Evolutionary conservation across 1,284 basidiomycete species (phyloP), one percentile per base, ranked within the genome.

Genomic region (Cronartium ribicola): DNA sequence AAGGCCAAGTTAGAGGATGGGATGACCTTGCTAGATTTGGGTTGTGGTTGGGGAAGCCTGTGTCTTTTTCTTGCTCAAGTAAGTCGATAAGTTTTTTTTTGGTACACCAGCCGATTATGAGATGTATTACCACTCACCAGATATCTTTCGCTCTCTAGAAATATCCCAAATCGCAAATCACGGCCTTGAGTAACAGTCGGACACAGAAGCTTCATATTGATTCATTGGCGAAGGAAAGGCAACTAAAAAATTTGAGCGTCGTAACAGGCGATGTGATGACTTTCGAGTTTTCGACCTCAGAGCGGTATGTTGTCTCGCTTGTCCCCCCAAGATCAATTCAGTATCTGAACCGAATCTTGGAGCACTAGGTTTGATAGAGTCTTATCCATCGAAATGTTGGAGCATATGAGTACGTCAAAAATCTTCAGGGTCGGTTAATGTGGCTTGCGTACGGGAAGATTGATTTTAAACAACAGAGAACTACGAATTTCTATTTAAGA

Each of bases 381-480:
- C 72, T 78, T 90, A 8, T 88, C 88, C 17, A 90, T 90, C 75
- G 89, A 90, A 85, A 90, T 91, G 89, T 89, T 91, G 76, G 89
- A 91, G 78, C 90, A 91, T 79, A 89, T 90, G 88, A 90, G 76
- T 73, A 17, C 59, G 60, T 39, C 22, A 51, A 37, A 4, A 14
- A 13, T 10, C 36, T 17, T 44, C 51, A 17, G 29, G n/a, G 5
- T 37, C 3, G 4, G 40, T 48, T 29, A 13, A 48, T 67, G 37
- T 39, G 5, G 41, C 13, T 48, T 14, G 36, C 44, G 3, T 11
- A 6, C 40, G 43, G 4, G 8, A 2, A 29, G 2, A 41, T n/a
- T n/a, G n/a, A 22, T 17, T 20, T 63, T 7, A 13, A 41, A 11
- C 57, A 7, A 7, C 57, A 65, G 69, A 89, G 82, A 88, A 89